A percentile compares a stretch with the other conserved stretches of the same genome.
Conservation (phyloP, 2,329 filamentous ascomycete genomes). For the Pseudogymnoascus sp. region DNA sequence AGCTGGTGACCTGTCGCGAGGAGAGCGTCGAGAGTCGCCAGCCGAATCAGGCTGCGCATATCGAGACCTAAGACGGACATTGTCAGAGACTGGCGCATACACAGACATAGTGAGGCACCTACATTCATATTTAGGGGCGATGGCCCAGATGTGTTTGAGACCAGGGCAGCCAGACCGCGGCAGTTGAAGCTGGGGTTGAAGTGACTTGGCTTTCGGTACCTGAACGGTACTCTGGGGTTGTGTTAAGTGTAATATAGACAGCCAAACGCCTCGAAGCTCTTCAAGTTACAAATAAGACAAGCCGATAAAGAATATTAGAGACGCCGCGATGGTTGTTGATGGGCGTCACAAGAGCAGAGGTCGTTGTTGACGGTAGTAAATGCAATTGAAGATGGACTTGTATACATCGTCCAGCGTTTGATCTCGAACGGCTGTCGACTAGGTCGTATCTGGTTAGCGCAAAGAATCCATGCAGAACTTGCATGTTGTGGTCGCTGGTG, state of each 20-base stretch:
- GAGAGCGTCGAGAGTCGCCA: constrained; percentile 31
- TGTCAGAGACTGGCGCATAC: neutral
- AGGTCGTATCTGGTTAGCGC: neutral
- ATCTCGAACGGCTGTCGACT: constrained; percentile 5
- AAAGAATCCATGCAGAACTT: neutral
- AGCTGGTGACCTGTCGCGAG: constrained; percentile 32
- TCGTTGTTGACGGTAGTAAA: neutral
- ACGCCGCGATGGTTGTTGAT: constrained; percentile 7
- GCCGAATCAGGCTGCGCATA: constrained; percentile 29
- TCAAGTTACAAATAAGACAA: constrained; percentile 2
- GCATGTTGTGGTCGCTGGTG: constrained; percentile 7
- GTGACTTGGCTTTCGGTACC: constrained; percentile 7
- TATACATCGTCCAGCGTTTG: constrained; percentile 7
- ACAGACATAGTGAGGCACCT: constrained; percentile 5
- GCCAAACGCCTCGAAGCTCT: neutral
- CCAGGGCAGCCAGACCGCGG: neutral
- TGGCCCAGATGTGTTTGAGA: constrained; percentile 17
- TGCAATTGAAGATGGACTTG: constrained; percentile 7
- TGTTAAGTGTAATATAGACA: neutral
- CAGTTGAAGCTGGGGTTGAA: constrained; percentile 5
- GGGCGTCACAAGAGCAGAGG: neutral
- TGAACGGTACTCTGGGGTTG: neutral
- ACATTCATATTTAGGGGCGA: constrained; percentile 27
- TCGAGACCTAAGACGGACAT: constrained; percentile 21
- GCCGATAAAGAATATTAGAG: neutral